Percentiles rank a stretch among this genome's conserved stretches.
Conservation (phyloP, 2,329 filamentous ascomycete species). For the Cladosporium sp. region DNA sequence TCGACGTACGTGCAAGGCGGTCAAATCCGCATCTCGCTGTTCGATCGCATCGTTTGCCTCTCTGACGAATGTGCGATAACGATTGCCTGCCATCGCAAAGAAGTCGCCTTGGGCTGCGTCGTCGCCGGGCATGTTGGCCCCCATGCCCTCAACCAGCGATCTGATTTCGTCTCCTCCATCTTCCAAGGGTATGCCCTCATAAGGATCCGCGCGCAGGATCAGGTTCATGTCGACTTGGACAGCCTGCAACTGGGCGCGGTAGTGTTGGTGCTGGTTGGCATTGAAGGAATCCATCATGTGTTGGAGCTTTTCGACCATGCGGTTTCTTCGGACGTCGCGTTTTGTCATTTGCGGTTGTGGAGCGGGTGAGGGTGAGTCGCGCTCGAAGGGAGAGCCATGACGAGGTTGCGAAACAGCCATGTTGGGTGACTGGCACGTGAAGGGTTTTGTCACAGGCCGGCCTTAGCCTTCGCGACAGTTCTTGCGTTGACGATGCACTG, state of each 20-base stretch:
- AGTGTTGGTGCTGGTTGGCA: slow-evolving; percentile 75
- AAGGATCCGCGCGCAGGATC: slow-evolving; percentile 79
- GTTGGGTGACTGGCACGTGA: neutral
- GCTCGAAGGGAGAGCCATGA: slow-evolving; percentile 9
- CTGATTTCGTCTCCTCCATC: slow-evolving; percentile 62
- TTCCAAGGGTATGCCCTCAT: slow-evolving; percentile 62
- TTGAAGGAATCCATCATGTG: slow-evolving; percentile 73
- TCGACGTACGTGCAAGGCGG: slow-evolving; percentile 67
- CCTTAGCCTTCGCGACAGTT: too few relatives aligned
- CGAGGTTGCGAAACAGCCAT: slow-evolving; percentile 4
- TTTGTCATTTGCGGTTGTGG: slow-evolving; percentile 59
- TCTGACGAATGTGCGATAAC: slow-evolving; percentile 79
- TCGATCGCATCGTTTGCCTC: slow-evolving; percentile 86
- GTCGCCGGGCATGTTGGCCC: slow-evolving; percentile 36
- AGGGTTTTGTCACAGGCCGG: too few relatives aligned
- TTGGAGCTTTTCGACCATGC: slow-evolving; percentile 72
- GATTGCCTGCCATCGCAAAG: slow-evolving; percentile 63
- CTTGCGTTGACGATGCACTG: too few relatives aligned
- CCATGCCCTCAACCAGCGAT: slow-evolving; percentile 49
- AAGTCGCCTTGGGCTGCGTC: slow-evolving; percentile 63
- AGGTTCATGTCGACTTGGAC: slow-evolving; percentile 88
- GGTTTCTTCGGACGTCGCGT: slow-evolving; percentile 82
- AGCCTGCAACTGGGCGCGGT: slow-evolving; percentile 82
- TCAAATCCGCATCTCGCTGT: slow-evolving; percentile 76
- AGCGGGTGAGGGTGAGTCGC: slow-evolving; percentile 37